Conservation (phyloP, 2,329 filamentous ascomycete genomes). For the Fusarium heterosporum region DNA sequence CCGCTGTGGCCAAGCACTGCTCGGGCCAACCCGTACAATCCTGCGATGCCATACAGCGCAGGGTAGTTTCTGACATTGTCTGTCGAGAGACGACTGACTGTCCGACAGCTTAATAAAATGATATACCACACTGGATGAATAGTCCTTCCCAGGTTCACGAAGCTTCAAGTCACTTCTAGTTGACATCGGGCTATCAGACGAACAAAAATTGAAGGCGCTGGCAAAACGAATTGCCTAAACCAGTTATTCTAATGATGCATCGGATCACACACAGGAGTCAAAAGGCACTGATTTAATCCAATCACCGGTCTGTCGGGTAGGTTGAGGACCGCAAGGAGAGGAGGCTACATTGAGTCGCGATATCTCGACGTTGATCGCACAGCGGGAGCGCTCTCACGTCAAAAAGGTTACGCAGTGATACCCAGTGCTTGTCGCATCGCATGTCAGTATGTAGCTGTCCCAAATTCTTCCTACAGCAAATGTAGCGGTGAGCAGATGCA, state of each 20-base stretch:
- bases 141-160: too few relatives aligned
- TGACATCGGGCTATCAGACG: neutral
- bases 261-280: neutral
- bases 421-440: conserved; percentile 8
- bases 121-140: neutral
- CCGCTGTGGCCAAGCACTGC: neutral
- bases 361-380: conserved; percentile 1
- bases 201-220: neutral
- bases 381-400: neutral
- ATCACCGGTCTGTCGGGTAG: conserved; percentile 5
- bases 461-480: conserved; percentile 1
- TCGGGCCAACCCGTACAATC: neutral
- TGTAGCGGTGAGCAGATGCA: conserved; percentile 35
- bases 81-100: neutral
- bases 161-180: neutral
- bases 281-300: conserved; percentile 2
- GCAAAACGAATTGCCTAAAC: neutral
- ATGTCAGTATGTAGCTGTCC: conserved; percentile 5
- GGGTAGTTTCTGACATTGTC: neutral
- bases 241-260: neutral
- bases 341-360: neutral
- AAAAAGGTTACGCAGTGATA: neutral
- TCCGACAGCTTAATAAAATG: neutral
- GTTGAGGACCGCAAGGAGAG: neutral
- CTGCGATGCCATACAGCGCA: neutral